phyloP scores from a whole-genome alignment of 1,284 basidiomycete species.

The Ceratobasidium sp. region DNA sequence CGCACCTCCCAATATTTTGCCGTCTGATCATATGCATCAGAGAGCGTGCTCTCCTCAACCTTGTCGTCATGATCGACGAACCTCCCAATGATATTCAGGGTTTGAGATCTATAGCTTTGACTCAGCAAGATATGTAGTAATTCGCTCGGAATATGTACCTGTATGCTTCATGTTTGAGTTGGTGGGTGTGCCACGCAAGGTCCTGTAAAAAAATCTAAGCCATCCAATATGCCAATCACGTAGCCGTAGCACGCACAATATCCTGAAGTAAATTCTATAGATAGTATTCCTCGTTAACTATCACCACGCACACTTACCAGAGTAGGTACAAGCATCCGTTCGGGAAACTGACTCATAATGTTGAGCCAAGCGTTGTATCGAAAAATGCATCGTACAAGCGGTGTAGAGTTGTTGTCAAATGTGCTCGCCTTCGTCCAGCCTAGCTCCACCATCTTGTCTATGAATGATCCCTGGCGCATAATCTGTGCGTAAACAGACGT shows the following conservation, averaged over 20 bases:
- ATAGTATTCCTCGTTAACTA: too few relatives aligned
- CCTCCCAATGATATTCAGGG: too few relatives aligned
- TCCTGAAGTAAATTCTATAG: too few relatives aligned
- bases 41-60: slow-evolving; percentile 46
- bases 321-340: slow-evolving; percentile 45
- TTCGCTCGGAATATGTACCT: slow-evolving; percentile 12
- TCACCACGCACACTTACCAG: too few relatives aligned
- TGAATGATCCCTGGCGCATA: slow-evolving; percentile 63
- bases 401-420: slow-evolving; percentile 36
- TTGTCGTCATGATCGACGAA: slow-evolving; percentile 48
- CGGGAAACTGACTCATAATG: slow-evolving; percentile 51
- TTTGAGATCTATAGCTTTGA: too few relatives aligned
- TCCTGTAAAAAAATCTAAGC: too few relatives aligned
- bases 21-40: slow-evolving; percentile 46
- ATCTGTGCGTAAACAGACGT: slow-evolving; percentile 42
- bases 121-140: too few relatives aligned
- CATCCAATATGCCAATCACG: too few relatives aligned
- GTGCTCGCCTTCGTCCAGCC: slow-evolving; percentile 58
- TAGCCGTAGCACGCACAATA: too few relatives aligned
- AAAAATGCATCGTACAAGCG: slow-evolving; percentile 45
- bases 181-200: slow-evolving; percentile 60
- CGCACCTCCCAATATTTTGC: slow-evolving; percentile 46
- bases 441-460: slow-evolving; percentile 57
- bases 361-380: slow-evolving; percentile 56
- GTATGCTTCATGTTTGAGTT: slow-evolving; percentile 52